These are phyloP conservation scores for Komagataella populi DNA, from an alignment of 805 yeast species.

Conservation along the genomic window DNA sequence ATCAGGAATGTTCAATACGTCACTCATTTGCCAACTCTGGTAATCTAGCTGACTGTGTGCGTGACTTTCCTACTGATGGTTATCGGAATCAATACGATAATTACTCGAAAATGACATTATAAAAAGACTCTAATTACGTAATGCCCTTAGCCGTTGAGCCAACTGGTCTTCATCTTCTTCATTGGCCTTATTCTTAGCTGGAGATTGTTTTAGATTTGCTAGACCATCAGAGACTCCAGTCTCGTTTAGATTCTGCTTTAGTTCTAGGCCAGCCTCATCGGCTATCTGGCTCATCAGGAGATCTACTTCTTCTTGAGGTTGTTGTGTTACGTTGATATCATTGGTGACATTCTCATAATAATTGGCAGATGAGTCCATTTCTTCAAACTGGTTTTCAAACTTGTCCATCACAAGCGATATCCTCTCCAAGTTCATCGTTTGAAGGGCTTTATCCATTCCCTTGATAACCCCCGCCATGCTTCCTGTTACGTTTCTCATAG, in stretches of 20 bases:
- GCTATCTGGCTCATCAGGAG: slow-evolving; percentile 83
- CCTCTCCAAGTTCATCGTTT: slow-evolving; percentile 87
- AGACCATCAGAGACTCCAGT: slow-evolving; percentile 36
- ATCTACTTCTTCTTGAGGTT: slow-evolving; percentile 95
- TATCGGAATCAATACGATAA: neutral
- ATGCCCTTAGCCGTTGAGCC: slow-evolving; percentile 80
- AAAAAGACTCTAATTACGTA: slow-evolving; percentile 29
- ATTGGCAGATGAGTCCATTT: slow-evolving; percentile 83
- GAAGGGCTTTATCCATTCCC: slow-evolving; percentile 95
- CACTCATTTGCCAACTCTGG: neutral
- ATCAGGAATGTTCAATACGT: slow-evolving; percentile 12
- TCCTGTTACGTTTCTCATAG: slow-evolving; percentile 90
- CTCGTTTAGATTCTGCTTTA: slow-evolving; percentile 70
- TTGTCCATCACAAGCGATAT: slow-evolving; percentile 95
- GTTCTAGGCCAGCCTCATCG: slow-evolving; percentile 92
- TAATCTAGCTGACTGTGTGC: neutral
- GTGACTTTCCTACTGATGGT: neutral
- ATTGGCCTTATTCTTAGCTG: slow-evolving; percentile 16
- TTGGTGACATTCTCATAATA: slow-evolving; percentile 88
- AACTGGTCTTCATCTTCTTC: slow-evolving; percentile 78
- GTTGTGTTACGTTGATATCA: slow-evolving; percentile 74
- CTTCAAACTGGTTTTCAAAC: slow-evolving; percentile 93
- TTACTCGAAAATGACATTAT: neutral
- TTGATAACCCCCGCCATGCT: slow-evolving; percentile 87
- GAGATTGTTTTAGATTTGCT: slow-evolving; percentile 21